Base-by-base conservation (phyloP, 2,329 filamentous ascomycete genomes). In the Aspergillus viridinutans region DNA sequence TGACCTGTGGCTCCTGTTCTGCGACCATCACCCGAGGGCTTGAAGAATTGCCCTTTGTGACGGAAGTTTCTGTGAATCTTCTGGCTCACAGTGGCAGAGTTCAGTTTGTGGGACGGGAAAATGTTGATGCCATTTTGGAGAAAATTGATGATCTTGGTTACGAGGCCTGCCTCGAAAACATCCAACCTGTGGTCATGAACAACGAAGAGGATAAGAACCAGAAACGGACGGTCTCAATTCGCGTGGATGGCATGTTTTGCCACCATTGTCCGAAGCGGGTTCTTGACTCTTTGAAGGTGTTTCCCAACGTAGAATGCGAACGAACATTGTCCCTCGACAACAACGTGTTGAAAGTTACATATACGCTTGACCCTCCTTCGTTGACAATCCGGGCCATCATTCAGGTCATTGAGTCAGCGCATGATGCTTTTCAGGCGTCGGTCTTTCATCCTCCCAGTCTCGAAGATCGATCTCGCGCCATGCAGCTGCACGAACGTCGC, bases 371-470 rank as follows among this genome's bases (percentile, higher is more conserved):
- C 1, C 79, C 85, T 3, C 89, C 90, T 0, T 69, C 64, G 0
- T 84, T 96, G 65, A 96, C 90, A 0, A 83, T 96, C 61, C 84
- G 93, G 50, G 82, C 84, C 7, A 90, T 97, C 45, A 77, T 95
- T 12, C 75, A 79, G 12, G 81, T 84, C 1, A 89, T 97, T 52
- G 80, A 85, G 54, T 80, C 81, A 4, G 80, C 84, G 5, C 88
- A 96, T 65, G 76, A 81, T 1, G 82, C 80, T 0, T 88, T 96
- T 59, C 77, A 76, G 26, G 84, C 87, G 1, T 85, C 83, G 1
- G 83, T 97, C 12, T 87, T 91, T 68, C 90, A 93, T 61, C 87
- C 90, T 0, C 90, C 89, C 0, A 92, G 88, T 0, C 81, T 96
- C 4, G 92, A 96, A 72, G 90, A 96, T 67, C 84, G 90, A 9